Base-by-base conservation (phyloP, 495 filamentous ascomycete species). In the Penicillium verhagenii region DNA sequence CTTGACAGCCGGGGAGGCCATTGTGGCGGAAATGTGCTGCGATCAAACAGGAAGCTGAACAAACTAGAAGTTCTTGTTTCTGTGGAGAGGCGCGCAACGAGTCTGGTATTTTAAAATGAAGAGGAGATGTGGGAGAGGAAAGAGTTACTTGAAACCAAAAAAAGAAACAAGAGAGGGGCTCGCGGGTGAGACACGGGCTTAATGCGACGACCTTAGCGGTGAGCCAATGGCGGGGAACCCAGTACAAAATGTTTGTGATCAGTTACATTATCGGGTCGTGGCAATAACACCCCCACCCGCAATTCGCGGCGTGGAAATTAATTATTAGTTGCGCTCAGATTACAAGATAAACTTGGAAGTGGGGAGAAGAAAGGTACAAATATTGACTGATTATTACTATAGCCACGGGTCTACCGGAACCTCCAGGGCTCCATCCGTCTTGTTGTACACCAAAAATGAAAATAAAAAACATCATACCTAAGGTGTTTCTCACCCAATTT, bases 1-100 rank as follows among this genome's bases (percentile, higher is more conserved):
- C 58, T 72, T 72, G 52, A 76, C 53, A 61, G 69, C 69, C 26
- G 68, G 69, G 61, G 75, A 77, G 61, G 72, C 75, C 75, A 78
- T 76, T 65, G 62, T 69, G 66, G 67, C 67, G 61, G 51, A 48
- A 58, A 50, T 57, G 42, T 21, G 57, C 48, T 50, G 50, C 35
- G 43, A 58, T 53, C 55, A 51, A 62, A 43, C 24, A 35, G 19
- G 33, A n/a, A 49, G 24, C 28, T 28, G 39, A 54, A 47, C 25
- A 46, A 23, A 47, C 59, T 21, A 44, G 47, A 43, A 47, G 37
- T 23, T 52, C 23, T n/a, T 46, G 35, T 24, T 40, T 44, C 23
- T 16, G 47, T 20, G 21, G 24, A 42, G 31, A 50, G 50, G 44
- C 29, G 48, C 25, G 51, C 52, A 28, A 25, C 26, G 51, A 23